Evolutionary conservation across 169 alveolate genomes (phyloP).

Genomic region (Plasmodium gonderi): DNA sequence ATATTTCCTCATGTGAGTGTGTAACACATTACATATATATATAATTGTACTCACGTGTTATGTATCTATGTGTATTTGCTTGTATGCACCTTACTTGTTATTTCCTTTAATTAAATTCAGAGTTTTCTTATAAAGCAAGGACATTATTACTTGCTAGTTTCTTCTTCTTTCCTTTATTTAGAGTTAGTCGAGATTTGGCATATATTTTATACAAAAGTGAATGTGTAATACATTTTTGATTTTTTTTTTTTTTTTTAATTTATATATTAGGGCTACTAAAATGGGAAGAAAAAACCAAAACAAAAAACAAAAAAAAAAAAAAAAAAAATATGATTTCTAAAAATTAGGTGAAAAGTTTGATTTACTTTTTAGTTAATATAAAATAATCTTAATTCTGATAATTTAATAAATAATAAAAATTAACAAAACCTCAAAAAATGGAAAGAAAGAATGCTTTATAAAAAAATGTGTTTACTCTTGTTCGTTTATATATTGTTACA

Average conservation of each 20-base stretch:
- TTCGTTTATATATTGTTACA: not conserved
- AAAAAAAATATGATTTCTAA: not conserved
- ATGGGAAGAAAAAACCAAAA: not conserved
- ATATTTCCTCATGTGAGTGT: not conserved
- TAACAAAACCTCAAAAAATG: not conserved
- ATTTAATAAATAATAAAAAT: not conserved
- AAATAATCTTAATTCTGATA: not conserved
- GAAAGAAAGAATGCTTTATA: not conserved
- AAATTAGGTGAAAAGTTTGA: not conserved
- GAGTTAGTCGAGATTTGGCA: not conserved
- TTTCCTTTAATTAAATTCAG: conserved; percentile 32
- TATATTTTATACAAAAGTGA: conserved; percentile 23
- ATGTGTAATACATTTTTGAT: conserved; percentile 14
- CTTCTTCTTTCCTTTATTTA: not conserved
- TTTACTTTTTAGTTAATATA: not conserved
- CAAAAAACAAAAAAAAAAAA: not conserved
- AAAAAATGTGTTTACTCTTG: not conserved
- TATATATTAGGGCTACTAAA: not conserved
- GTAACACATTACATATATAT: not conserved
- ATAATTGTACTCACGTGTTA: not conserved
- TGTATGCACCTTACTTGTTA: conserved; percentile 38
- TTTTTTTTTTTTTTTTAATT: not conserved
- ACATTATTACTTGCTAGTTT: conserved; percentile 14
- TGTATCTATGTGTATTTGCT: not conserved
- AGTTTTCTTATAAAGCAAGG: conserved; percentile 39